phyloP scores from a whole-genome alignment of 108 stramenopile genomes.

The Stephanodiscus minutulus region DNA sequence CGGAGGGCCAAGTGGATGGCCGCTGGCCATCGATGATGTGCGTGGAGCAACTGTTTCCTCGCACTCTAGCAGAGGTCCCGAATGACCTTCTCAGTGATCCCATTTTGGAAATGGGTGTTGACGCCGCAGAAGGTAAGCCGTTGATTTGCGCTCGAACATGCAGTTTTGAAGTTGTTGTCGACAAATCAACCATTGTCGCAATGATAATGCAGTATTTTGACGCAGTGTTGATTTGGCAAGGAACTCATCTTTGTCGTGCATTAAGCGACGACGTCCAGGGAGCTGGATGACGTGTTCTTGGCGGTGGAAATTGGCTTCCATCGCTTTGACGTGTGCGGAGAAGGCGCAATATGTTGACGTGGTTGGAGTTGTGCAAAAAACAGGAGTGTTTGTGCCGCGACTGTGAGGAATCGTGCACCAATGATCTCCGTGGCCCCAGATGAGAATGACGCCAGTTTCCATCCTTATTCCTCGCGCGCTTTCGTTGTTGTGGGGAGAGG shows the following conservation, averaged over 20 bases:
- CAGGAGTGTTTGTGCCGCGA: too few relatives aligned
- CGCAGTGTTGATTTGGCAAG: not conserved
- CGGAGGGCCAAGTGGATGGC: slow-evolving; percentile 30
- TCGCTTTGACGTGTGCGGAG: too few relatives aligned
- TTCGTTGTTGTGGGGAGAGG: not conserved
- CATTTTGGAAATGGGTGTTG: slow-evolving; percentile 33
- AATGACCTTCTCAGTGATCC: slow-evolving; percentile 37
- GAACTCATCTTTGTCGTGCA: too few relatives aligned
- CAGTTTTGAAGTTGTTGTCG: slow-evolving; percentile 18
- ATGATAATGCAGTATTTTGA: slow-evolving; percentile 32
- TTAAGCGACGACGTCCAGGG: too few relatives aligned
- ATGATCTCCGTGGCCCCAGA: too few relatives aligned
- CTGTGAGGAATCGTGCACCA: too few relatives aligned
- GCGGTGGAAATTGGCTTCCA: too few relatives aligned
- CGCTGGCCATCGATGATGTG: slow-evolving; percentile 24
- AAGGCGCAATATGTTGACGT: too few relatives aligned
- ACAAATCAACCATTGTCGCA: slow-evolving; percentile 39
- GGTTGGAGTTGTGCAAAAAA: too few relatives aligned
- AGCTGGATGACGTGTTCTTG: too few relatives aligned
- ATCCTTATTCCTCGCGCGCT: too few relatives aligned
- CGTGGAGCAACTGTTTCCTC: slow-evolving; percentile 28
- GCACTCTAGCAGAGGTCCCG: slow-evolving; percentile 36
- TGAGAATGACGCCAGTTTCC: too few relatives aligned
- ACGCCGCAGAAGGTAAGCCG: slow-evolving; percentile 29
- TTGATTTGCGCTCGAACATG: not conserved